Percentiles rank a stretch among this genome's conserved stretches.
These are phyloP conservation scores for Rubia tinctorum DNA, from an alignment of 305 asterid genomes.

Conservation along the genomic window DNA sequence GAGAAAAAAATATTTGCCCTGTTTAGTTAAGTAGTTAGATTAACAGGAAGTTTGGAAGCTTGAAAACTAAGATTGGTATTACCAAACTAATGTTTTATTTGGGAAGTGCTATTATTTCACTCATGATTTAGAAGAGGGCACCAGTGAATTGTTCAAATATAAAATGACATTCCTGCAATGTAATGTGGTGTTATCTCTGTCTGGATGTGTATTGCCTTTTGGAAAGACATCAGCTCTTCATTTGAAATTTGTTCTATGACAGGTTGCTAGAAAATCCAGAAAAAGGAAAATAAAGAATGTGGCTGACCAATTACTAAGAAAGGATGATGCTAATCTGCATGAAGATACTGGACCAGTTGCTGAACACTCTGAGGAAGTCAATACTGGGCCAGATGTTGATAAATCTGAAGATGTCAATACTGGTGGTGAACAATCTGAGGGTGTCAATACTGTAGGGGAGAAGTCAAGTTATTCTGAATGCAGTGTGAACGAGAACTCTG, in stretches of 20 bases:
- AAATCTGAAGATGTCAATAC: too few relatives aligned
- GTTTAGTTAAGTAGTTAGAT: background rate
- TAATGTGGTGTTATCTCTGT: background rate
- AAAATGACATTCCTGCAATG: background rate
- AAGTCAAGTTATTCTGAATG: constrained; percentile 25
- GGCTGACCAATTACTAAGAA: constrained; percentile 37
- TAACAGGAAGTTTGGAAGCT: background rate
- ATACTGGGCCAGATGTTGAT: constrained; percentile 25
- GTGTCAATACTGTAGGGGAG: constrained; percentile 35
- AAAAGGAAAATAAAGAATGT: constrained; percentile 52
- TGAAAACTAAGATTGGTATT: background rate
- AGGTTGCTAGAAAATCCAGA: constrained; percentile 82
- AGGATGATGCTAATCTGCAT: constrained; percentile 32
- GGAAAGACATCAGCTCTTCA: background rate
- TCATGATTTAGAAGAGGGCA: background rate
- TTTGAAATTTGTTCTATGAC: constrained; percentile 24
- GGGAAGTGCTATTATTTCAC: background rate
- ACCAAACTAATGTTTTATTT: background rate
- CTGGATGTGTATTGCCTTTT: background rate
- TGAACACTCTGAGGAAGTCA: constrained; percentile 41
- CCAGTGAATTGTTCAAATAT: background rate
- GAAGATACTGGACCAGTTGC: constrained; percentile 33
- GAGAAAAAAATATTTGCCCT: background rate
- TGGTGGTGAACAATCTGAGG: constrained; percentile 8
- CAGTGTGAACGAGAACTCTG: constrained; percentile 36